These are phyloP conservation scores for Symbiodinium pilosum DNA, from an alignment of 73 alveolate genomes.

Conservation along the genomic window DNA sequence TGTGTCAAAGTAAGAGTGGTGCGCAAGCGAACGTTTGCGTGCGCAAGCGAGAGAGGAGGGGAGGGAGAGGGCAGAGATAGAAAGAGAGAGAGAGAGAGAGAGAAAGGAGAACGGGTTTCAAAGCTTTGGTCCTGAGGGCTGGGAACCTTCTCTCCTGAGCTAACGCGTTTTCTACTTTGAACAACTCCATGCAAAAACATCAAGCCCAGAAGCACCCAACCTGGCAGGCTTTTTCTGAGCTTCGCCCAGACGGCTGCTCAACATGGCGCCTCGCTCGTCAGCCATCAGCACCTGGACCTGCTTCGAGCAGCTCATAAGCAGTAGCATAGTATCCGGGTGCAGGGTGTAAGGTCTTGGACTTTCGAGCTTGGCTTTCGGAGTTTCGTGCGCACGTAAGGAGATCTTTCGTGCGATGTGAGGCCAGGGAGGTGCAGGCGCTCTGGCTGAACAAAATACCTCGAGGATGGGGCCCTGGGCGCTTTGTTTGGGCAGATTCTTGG, in stretches of 20 bases:
- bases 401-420: neutral
- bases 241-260: conserved; percentile 1
- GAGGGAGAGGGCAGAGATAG: no score
- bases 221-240: neutral
- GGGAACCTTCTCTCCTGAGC: no score
- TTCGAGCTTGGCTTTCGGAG: neutral
- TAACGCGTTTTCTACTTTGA: no score
- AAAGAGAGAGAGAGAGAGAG: no score
- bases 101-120: no score
- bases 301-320: neutral
- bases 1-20: no score
- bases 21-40: no score
- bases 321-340: neutral
- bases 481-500: neutral
- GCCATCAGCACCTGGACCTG: conserved; percentile 1
- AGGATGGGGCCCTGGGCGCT: neutral
- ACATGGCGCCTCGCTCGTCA: conserved; percentile 12
- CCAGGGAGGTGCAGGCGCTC: neutral
- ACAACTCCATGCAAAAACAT: no score
- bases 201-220: no score
- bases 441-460: neutral
- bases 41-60: no score
- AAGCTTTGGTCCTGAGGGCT: no score
- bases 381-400: no score
- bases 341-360: neutral